Evolutionary conservation across 2,329 filamentous ascomycete genomes (phyloP).

Genomic region (Diplodia mutila): DNA sequence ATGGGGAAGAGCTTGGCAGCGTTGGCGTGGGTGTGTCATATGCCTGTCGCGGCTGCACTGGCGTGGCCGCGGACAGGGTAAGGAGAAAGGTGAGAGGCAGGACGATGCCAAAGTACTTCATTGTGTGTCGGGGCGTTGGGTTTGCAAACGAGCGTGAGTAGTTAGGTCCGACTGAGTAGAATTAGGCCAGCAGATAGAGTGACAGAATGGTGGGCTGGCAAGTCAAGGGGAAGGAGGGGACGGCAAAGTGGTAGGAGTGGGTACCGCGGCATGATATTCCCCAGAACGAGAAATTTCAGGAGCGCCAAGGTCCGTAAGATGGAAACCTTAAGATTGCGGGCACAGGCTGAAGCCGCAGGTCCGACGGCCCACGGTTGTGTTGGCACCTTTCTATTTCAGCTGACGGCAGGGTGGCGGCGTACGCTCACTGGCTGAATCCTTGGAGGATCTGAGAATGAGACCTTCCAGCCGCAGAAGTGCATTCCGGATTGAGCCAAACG

Average conservation of each 20-base stretch:
- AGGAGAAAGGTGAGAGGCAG: conserved; percentile 5
- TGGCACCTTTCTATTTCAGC: neutral
- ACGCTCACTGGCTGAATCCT: neutral
- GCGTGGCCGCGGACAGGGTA: neutral
- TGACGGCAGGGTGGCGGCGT: neutral
- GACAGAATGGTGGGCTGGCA: neutral
- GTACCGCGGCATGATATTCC: conserved; percentile 6
- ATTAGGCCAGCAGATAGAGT: neutral
- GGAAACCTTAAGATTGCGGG: conserved; percentile 15
- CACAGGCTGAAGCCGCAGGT: neutral
- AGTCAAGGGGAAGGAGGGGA: neutral
- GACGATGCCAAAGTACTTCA: conserved; percentile 17
- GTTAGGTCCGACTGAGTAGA: neutral
- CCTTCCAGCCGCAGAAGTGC: conserved; percentile 7
- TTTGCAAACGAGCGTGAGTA: conserved; percentile 1
- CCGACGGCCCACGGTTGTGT: conserved; percentile 7
- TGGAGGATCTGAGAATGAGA: neutral
- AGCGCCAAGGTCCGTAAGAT: conserved; percentile 17
- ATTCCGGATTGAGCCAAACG: neutral
- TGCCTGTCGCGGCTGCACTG: neutral
- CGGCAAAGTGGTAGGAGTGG: neutral
- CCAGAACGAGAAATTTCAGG: conserved; percentile 19
- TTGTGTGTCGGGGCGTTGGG: neutral
- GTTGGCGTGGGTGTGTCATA: neutral
- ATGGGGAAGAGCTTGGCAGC: neutral